Percentiles rank a stretch among this genome's conserved stretches.
Evolutionary conservation across 805 yeast species (phyloP).

Genomic region (Candida boidinii): DNA sequence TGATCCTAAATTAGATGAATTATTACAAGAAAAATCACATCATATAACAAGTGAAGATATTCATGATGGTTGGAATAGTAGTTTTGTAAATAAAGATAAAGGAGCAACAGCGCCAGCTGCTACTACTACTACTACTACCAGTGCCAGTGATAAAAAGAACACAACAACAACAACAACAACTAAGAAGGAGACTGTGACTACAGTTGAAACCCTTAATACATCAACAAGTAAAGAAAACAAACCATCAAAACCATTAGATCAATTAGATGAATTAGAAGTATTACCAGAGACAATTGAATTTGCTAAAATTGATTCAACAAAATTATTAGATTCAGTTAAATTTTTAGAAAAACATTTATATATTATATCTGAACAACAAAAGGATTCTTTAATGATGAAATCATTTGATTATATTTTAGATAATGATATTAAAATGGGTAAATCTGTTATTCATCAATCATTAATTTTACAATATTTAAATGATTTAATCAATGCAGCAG

Average conservation of each 20-base stretch:
- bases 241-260: constrained; percentile 24
- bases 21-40: constrained; percentile 60
- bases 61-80: constrained; percentile 85
- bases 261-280: constrained; percentile 42
- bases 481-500: constrained; percentile 22
- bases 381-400: constrained; percentile 86
- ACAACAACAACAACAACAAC: constrained; percentile 18
- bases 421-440: constrained; percentile 45
- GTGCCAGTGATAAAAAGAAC: constrained; percentile 12
- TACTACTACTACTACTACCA: constrained; percentile 2
- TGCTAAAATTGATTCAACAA: constrained; percentile 43
- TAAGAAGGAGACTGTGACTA: too few relatives aligned
- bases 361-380: constrained; percentile 75
- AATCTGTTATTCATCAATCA: constrained; percentile 71
- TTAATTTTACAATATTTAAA: constrained; percentile 60
- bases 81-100: constrained; percentile 58
- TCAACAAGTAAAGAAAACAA: constrained; percentile 4
- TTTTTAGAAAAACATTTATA: constrained; percentile 51
- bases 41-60: constrained; percentile 88
- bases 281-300: constrained; percentile 60
- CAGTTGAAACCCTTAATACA: constrained; percentile 20
- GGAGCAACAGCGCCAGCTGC: constrained; percentile 14
- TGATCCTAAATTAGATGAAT: constrained; percentile 52
- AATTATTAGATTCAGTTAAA: constrained; percentile 40
- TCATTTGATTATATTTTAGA: constrained; percentile 79